phyloP scores from a whole-genome alignment of 2,329 filamentous ascomycete genomes.

The Lecanoromycetidae sp. region DNA sequence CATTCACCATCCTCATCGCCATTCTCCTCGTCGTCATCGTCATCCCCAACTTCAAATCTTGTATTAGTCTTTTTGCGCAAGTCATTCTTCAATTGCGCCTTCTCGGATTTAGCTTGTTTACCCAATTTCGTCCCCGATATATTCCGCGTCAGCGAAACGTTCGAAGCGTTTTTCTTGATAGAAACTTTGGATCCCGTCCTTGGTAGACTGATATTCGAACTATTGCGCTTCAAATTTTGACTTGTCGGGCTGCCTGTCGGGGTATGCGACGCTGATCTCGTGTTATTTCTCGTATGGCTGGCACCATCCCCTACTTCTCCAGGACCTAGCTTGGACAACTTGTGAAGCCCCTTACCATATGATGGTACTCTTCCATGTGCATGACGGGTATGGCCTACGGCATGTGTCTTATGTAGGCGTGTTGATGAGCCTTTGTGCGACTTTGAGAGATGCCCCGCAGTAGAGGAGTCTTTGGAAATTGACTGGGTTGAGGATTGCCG shows the following conservation, averaged over 20 bases:
- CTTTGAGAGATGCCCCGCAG: slow-evolving; percentile 4
- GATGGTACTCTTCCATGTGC: slow-evolving; percentile 17
- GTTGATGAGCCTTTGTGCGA: slow-evolving; percentile 17
- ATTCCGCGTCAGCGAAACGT: slow-evolving; percentile 14
- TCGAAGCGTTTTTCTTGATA: slow-evolving; percentile 18
- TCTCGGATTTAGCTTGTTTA: slow-evolving; percentile 13
- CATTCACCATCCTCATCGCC: slow-evolving; percentile 18
- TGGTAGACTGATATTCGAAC: slow-evolving; percentile 16
- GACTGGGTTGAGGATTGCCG: slow-evolving; percentile 15
- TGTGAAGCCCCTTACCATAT: slow-evolving; percentile 20
- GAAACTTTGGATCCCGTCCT: slow-evolving; percentile 15
- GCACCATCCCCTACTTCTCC: slow-evolving; percentile 9
- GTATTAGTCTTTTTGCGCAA: slow-evolving; percentile 9
- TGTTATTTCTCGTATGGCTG: slow-evolving; percentile 11
- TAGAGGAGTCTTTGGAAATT: slow-evolving; percentile 15
- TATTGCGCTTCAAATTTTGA: slow-evolving; percentile 15
- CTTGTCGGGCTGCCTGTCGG: slow-evolving; percentile 18
- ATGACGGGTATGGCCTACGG: slow-evolving; percentile 19
- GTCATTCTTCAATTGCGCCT: slow-evolving; percentile 11
- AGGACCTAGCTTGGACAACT: slow-evolving; percentile 15
- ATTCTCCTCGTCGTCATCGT: slow-evolving; percentile 18
- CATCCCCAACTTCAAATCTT: slow-evolving; percentile 12
- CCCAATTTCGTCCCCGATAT: slow-evolving; percentile 13
- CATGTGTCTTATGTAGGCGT: slow-evolving; percentile 18
- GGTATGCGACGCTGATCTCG: slow-evolving; percentile 17